phyloP scores from a whole-genome alignment of 306 rosid species.

The Gillenia trifoliata region DNA sequence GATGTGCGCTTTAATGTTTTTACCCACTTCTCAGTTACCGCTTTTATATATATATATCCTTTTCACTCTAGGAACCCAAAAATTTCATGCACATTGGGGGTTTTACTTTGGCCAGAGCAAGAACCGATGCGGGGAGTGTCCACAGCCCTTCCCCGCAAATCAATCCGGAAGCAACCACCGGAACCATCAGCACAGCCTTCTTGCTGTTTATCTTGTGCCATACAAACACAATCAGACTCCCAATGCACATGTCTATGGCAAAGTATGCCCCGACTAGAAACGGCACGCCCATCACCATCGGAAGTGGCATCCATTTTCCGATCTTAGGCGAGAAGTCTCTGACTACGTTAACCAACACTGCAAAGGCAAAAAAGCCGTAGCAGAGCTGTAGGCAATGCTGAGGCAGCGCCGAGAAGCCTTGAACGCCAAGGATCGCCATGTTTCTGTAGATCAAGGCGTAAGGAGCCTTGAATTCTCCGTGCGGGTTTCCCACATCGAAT shows the following conservation, averaged over 20 bases:
- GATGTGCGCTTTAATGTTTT: not conserved
- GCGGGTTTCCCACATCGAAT: slow-evolving; percentile 60
- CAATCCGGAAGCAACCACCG: slow-evolving; percentile 84
- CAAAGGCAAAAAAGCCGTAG: slow-evolving; percentile 44
- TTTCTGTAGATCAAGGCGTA: slow-evolving; percentile 64
- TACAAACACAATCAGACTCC: slow-evolving; percentile 60
- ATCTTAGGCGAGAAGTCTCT: slow-evolving; percentile 55
- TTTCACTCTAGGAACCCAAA: slow-evolving; percentile 36
- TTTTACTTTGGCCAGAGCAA: slow-evolving; percentile 74
- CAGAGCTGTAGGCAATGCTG: slow-evolving; percentile 75
- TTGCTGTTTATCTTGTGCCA: slow-evolving; percentile 50
- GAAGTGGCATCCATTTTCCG: slow-evolving; percentile 88
- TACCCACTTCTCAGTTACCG: not conserved
- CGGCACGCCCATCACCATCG: slow-evolving; percentile 93
- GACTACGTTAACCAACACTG: slow-evolving; percentile 26
- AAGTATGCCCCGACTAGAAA: slow-evolving; percentile 89
- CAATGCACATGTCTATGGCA: slow-evolving; percentile 75
- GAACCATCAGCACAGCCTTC: slow-evolving; percentile 66
- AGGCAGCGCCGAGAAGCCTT: slow-evolving; percentile 77
- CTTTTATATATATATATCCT: too few relatives aligned
- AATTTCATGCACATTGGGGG: slow-evolving; percentile 97
- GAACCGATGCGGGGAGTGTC: slow-evolving; percentile 87
- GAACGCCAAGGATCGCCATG: slow-evolving; percentile 51
- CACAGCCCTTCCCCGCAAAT: slow-evolving; percentile 96
- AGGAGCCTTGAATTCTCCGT: slow-evolving; percentile 92